A percentile compares a stretch with the other conserved stretches of the same genome.
Conservation (phyloP, 176 grass and related monocot species). For the Aegilops sharonensis region DNA sequence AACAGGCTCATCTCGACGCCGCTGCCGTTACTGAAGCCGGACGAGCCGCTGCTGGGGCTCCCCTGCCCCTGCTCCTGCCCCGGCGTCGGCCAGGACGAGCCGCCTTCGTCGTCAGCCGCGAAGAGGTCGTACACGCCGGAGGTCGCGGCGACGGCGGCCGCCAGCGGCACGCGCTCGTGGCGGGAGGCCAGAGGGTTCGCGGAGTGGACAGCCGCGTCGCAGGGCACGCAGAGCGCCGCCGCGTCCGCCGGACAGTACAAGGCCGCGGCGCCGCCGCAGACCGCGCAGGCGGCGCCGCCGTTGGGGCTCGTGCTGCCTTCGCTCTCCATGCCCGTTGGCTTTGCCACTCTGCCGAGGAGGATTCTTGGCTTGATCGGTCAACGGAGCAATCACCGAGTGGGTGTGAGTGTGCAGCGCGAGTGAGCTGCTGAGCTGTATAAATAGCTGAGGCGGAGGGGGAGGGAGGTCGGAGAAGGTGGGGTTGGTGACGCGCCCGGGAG, state of each 20-base stretch:
- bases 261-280: constrained; percentile 32
- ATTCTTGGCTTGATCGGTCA: not conserved
- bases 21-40: constrained; percentile 27
- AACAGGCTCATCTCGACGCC: constrained; percentile 24
- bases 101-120: constrained; percentile 24
- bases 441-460: constrained; percentile 8
- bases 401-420: constrained; percentile 26
- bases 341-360: too few relatives aligned
- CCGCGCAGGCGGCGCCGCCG: constrained; percentile 32
- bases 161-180: constrained; percentile 48
- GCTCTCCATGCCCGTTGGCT: constrained; percentile 20
- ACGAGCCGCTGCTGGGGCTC: constrained; percentile 34
- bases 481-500: constrained; percentile 24
- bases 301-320: constrained; percentile 32
- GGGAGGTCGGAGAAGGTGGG: constrained; percentile 18
- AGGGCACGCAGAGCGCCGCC: constrained; percentile 52
- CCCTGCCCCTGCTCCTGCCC: constrained; percentile 2
- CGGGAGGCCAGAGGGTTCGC: constrained; percentile 40
- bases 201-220: constrained; percentile 55
- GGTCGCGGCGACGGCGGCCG: constrained; percentile 15
- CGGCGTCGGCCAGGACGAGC: constrained; percentile 16
- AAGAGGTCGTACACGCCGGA: constrained; percentile 54
- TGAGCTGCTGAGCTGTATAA: constrained; percentile 50
- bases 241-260: constrained; percentile 57
- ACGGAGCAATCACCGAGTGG: not conserved